Evolutionary conservation across 1,284 basidiomycete species (phyloP), one percentile per base, ranked within the genome.

Genomic region (Ganoderma multipileum): DNA sequence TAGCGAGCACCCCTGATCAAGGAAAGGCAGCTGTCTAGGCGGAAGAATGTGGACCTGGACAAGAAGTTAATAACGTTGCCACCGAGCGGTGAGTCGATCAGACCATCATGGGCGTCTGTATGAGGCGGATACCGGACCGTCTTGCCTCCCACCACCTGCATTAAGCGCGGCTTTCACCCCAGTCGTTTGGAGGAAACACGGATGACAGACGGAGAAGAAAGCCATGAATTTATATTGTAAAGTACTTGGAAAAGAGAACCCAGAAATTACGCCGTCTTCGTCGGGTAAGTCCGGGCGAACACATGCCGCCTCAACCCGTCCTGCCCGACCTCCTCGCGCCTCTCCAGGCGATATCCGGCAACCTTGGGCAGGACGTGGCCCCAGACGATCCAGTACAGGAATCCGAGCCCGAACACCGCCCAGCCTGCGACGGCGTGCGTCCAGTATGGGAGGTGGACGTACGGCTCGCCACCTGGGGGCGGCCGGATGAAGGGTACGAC

Each of bases 381-480:
- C 81, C 84, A 83, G n/a, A 87, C 71, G 66, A 85, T 84, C 89
- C 89, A 91, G 76, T 89, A 91, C 12, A 80, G 72, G 1, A 84
- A 77, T 0, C 89, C 89, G 59, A 86, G 68, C 3, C 83, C 68
- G n/a, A 86, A 85, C 0, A 90, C 79, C 0, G 79, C 78, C 64
- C 86, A 78, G 0, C 85, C 83, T 20, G 84, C 81, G 26, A 83
- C 79, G 33, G 84, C 79, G 69, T 90, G 89, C 5, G 84, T 81
- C 86, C 88, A 91, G 72, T 91, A 91, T 8, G 89, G 89, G 33
- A 91, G 80, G 64, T 79, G 76, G 30, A 83, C 78, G 70, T 90
- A 91, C 0, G 83, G 80, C 65, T 79, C 80, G 7, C 83, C 86
- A 8, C 58, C 58, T 36, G 54, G 39, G 11, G 80, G 75, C 1